Percentiles rank a stretch among this genome's conserved stretches.
These are phyloP conservation scores for Cinchona pubescens DNA, from an alignment of 257 asterid species.

Conservation along the genomic window DNA sequence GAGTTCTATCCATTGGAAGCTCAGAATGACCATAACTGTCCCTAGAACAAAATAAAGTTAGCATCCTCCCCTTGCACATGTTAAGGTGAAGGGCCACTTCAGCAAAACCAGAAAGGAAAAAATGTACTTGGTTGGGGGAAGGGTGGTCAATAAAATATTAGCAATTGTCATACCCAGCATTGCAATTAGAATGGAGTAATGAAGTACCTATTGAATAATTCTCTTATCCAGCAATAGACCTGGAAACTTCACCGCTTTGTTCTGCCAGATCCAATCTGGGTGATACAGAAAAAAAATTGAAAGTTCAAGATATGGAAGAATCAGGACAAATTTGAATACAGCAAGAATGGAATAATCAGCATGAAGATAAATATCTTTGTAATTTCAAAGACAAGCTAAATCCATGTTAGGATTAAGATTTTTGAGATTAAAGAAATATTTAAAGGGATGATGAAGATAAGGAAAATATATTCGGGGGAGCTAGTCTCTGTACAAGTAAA, in stretches of 20 bases:
- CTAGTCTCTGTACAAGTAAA: not conserved
- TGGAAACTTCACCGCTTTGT: constrained; percentile 85
- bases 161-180: not conserved
- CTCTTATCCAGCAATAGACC: constrained; percentile 56
- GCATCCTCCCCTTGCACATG: not conserved
- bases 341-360: not conserved
- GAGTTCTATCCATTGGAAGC: constrained; percentile 59
- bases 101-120: constrained; percentile 12
- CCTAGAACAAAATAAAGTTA: constrained; percentile 34
- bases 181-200: not conserved
- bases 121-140: not conserved
- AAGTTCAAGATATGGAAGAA: constrained; percentile 4
- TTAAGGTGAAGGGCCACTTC: not conserved
- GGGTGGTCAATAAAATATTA: not conserved
- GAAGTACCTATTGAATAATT: constrained; percentile 61
- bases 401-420: not conserved
- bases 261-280: constrained; percentile 81
- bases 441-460: not conserved
- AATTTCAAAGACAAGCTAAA: not conserved
- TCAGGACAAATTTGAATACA: not conserved
- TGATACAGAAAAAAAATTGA: constrained; percentile 13
- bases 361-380: too few relatives aligned
- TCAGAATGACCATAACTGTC: constrained; percentile 70
- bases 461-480: not conserved
- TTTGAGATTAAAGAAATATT: not conserved